Evolutionary conservation across 495 filamentous ascomycete species (phyloP), one percentile per base, ranked within the genome.

Genomic region (Amniculicola lignicola): DNA sequence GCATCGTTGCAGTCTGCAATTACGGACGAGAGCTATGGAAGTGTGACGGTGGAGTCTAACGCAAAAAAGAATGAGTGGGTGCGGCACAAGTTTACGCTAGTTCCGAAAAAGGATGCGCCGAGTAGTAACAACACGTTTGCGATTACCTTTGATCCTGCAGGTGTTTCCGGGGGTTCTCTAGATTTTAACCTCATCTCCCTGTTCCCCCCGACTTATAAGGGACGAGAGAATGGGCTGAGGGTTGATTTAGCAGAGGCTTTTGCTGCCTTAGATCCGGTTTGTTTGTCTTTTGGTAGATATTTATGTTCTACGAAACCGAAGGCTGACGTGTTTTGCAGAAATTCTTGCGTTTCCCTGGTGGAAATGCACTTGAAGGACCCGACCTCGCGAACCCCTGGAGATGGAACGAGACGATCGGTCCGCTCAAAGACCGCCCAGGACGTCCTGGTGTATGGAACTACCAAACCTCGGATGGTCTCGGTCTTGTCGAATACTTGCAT

Each of bases 341-440:
- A 21, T 82, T 85, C 59, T 70, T 88, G 29, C 74, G 85, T 11
- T 63, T 63, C 28, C 84, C 84, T 0, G 84, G 83, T 22, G 85
- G 85, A 1, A 87, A 87, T 61, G 86, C 84, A 64, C 67, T 68
- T 25, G 66, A 68, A 51, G 66, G 66, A 23, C 48, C 53, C 10
- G 46, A 55, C 21, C 36, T 62, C 14, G 64, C 15, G 73, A 70
- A 37, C 74, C 75, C 57, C 2, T 88, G 84, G 82, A 77, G 81
- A 37, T 88, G 85, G 85, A 83, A 85, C 61, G 72, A 79, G 49
- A 85, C 82, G 1, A 78, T 88, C 41, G 85, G 85, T 0, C 78
- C 80, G 0, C 70, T 87, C 2, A 80, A 77, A 24, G 69, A 85
- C 39, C 75, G 85, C 7, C 81, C 83, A 0, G 84, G 84, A 27